phyloP scores from a whole-genome alignment of 106 monocot species.

The Dactylorhiza incarnata region DNA sequence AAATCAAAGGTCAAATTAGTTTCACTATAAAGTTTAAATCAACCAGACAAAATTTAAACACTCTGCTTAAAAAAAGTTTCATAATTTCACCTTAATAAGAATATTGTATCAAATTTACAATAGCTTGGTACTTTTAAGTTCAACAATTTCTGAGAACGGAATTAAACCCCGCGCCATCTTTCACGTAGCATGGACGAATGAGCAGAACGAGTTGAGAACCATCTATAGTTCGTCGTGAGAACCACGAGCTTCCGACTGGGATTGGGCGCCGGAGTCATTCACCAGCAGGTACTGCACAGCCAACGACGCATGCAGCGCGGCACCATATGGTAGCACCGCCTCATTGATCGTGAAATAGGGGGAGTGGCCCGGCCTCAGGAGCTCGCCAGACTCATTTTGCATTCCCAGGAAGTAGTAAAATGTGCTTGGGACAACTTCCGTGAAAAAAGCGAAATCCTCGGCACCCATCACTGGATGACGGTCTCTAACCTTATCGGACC shows the following conservation, averaged over 20 bases:
- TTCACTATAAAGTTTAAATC: too few species aligned
- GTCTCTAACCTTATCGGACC: slow-evolving; percentile 23
- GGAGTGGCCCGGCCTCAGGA: slow-evolving; percentile 23
- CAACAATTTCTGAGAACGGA: not conserved
- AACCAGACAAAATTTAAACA: too few species aligned
- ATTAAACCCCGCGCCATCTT: not conserved
- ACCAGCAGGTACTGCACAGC: slow-evolving; percentile 25
- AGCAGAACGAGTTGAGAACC: not conserved
- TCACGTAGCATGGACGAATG: not conserved
- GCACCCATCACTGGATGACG: slow-evolving; percentile 49
- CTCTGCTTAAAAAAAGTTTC: not conserved
- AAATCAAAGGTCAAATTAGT: too few species aligned
- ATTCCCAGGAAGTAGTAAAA: slow-evolving; percentile 68
- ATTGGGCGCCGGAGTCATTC: not conserved
- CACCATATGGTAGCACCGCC: slow-evolving; percentile 50
- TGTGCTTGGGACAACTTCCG: slow-evolving; percentile 35
- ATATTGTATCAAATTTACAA: slow-evolving; percentile 6
- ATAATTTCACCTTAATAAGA: not conserved
- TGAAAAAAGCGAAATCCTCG: slow-evolving; percentile 69
- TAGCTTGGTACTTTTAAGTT: not conserved
- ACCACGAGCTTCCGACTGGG: not conserved
- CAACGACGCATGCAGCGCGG: slow-evolving; percentile 55
- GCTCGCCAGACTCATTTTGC: slow-evolving; percentile 15
- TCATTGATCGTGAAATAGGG: slow-evolving; percentile 45
- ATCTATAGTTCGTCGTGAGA: slow-evolving; percentile 5